These are phyloP conservation scores for Elsinoe fawcettii DNA, from an alignment of 2,329 filamentous ascomycete species.

Conservation along the genomic window DNA sequence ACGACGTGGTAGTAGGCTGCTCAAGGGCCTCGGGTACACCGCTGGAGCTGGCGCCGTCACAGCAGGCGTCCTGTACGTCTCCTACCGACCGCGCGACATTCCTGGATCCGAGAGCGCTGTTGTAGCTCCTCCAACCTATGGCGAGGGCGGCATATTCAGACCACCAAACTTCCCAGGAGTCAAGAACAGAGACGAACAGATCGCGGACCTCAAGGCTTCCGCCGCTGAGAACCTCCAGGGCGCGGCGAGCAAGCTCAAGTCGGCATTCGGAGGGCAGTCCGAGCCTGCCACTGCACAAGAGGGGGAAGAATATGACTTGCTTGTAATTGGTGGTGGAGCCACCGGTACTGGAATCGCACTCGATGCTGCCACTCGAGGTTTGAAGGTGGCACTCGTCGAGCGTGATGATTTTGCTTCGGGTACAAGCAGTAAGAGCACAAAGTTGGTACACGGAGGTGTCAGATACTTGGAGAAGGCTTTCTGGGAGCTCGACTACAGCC, in stretches of 20 bases:
- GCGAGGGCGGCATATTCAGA: conserved; percentile 58
- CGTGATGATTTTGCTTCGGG: conserved; percentile 75
- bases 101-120: conserved; percentile 60
- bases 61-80: conserved; percentile 51
- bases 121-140: conserved; percentile 63
- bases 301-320: conserved; percentile 60
- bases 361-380: conserved; percentile 68
- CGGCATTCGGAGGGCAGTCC: conserved; percentile 29
- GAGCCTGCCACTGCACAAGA: conserved; percentile 20
- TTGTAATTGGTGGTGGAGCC: conserved; percentile 72
- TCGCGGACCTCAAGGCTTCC: conserved; percentile 50
- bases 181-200: conserved; percentile 57
- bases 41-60: conserved; percentile 47
- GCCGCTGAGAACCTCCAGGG: conserved; percentile 37
- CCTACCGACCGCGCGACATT: conserved; percentile 64
- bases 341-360: conserved; percentile 75
- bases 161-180: conserved; percentile 59
- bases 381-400: conserved; percentile 75
- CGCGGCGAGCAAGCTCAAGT: conserved; percentile 38
- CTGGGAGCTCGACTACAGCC: conserved; percentile 75
- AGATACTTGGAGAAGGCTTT: conserved; percentile 81
- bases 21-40: conserved; percentile 53
- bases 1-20: conserved; percentile 25
- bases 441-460: conserved; percentile 77
- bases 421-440: conserved; percentile 80